These are phyloP conservation scores for Martiniozyma abietophila DNA, from an alignment of 805 yeast genomes.

Conservation along the genomic window DNA sequence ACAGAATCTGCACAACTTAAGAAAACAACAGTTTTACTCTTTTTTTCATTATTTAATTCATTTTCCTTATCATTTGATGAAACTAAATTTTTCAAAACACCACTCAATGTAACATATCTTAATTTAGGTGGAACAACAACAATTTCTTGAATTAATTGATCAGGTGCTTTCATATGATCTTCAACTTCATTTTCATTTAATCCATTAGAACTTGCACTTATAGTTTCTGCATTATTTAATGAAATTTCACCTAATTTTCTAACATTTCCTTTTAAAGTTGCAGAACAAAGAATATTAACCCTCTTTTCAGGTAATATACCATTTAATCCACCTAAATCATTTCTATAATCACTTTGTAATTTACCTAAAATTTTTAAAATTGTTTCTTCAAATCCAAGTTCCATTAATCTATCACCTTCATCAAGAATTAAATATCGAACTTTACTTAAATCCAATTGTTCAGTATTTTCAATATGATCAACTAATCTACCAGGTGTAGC, in stretches of 20 bases:
- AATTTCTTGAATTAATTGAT: slow-evolving; percentile 74
- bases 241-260: slow-evolving; percentile 73
- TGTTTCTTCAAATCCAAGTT: slow-evolving; percentile 93
- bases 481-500: slow-evolving; percentile 96
- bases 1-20: slow-evolving; percentile 96
- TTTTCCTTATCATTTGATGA: too few species aligned
- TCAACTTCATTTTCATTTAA: slow-evolving; percentile 12
- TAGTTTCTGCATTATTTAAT: slow-evolving; percentile 61
- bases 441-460: slow-evolving; percentile 59
- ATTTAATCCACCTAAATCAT: slow-evolving; percentile 32
- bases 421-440: slow-evolving; percentile 85
- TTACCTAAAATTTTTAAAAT: slow-evolving; percentile 62
- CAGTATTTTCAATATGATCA: slow-evolving; percentile 90
- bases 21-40: slow-evolving; percentile 65
- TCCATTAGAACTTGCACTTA: slow-evolving; percentile 24
- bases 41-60: slow-evolving; percentile 15
- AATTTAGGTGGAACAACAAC: slow-evolving; percentile 89
- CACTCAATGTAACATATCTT: slow-evolving; percentile 73
- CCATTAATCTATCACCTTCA: slow-evolving; percentile 95
- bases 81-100: slow-evolving; percentile 45
- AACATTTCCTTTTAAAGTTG: slow-evolving; percentile 80
- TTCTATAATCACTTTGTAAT: slow-evolving; percentile 39
- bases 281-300: slow-evolving; percentile 83
- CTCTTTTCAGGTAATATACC: slow-evolving; percentile 45
- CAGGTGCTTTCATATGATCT: slow-evolving; percentile 58